These are phyloP conservation scores for Saccharomycopsis sp. DNA, from an alignment of 805 yeast species.

Conservation along the genomic window DNA sequence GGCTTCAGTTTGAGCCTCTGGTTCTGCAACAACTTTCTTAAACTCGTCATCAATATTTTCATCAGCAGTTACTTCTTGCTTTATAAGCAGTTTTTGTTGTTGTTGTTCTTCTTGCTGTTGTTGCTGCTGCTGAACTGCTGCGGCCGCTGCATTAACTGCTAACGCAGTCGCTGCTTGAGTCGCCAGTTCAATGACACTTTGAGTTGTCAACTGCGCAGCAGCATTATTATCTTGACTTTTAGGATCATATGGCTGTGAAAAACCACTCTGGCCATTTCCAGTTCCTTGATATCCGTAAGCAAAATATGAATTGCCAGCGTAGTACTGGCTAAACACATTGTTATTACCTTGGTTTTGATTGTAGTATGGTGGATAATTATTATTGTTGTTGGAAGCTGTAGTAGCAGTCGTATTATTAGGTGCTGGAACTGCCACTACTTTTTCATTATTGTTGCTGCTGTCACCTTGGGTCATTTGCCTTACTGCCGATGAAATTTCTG, in stretches of 20 bases:
- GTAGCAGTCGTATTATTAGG: not conserved
- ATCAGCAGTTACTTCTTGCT: slow-evolving; percentile 7
- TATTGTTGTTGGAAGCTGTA: not conserved
- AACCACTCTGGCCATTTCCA: not conserved
- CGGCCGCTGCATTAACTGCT: slow-evolving; percentile 14
- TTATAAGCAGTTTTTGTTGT: not conserved
- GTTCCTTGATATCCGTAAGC: not conserved
- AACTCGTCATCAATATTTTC: slow-evolving; percentile 19
- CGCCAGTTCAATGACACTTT: slow-evolving; percentile 9
- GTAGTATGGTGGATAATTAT: not conserved
- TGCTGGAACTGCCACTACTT: no score
- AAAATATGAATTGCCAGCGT: not conserved
- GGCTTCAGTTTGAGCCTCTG: not conserved
- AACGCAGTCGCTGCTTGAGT: slow-evolving; percentile 14
- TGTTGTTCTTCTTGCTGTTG: not conserved
- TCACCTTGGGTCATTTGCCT: slow-evolving; percentile 1
- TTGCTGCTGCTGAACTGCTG: slow-evolving; percentile 14
- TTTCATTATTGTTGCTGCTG: no score
- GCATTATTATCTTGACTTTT: not conserved
- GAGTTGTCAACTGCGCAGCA: no score
- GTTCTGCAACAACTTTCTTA: no score
- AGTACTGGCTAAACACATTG: slow-evolving; percentile 3
- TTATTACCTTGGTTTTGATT: no score
- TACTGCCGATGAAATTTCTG: slow-evolving; percentile 10
- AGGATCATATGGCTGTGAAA: not conserved